Evolutionary conservation across 176 grass and related monocot genomes (phyloP).

Genomic region (Oryza meridionalis): DNA sequence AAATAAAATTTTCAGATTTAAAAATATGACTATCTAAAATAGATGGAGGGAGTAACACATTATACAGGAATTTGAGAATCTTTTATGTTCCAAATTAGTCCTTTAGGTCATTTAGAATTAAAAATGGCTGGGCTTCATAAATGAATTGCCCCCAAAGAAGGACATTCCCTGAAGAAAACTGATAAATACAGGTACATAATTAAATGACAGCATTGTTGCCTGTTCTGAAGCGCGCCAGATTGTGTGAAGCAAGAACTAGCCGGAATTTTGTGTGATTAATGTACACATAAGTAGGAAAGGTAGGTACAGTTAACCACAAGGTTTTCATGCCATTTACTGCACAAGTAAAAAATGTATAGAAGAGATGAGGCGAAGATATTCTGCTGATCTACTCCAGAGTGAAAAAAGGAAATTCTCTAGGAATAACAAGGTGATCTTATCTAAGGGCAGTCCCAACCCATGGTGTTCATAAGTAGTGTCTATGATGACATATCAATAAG

Average conservation of each 20-base stretch:
- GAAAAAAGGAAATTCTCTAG: neutral
- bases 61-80: neutral
- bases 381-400: neutral
- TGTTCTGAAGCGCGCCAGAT: neutral
- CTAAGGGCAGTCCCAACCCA: too few species aligned
- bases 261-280: conserved; percentile 7
- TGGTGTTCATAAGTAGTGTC: too few species aligned
- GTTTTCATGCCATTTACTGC: neutral
- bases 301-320: neutral
- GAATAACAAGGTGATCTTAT: neutral
- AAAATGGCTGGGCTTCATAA: neutral
- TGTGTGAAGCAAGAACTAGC: neutral
- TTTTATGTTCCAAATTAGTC: neutral
- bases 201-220: conserved; percentile 21
- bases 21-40: too few species aligned
- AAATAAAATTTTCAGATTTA: too few species aligned
- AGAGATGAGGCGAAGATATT: neutral
- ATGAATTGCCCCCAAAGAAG: neutral
- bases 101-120: neutral
- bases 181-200: neutral
- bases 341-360: neutral
- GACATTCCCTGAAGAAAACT: neutral
- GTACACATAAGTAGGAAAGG: neutral
- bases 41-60: too few species aligned
- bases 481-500: too few species aligned